Evolutionary conservation across 2,329 filamentous ascomycete genomes (phyloP).

Genomic region (Ceratocystis colombiana): DNA sequence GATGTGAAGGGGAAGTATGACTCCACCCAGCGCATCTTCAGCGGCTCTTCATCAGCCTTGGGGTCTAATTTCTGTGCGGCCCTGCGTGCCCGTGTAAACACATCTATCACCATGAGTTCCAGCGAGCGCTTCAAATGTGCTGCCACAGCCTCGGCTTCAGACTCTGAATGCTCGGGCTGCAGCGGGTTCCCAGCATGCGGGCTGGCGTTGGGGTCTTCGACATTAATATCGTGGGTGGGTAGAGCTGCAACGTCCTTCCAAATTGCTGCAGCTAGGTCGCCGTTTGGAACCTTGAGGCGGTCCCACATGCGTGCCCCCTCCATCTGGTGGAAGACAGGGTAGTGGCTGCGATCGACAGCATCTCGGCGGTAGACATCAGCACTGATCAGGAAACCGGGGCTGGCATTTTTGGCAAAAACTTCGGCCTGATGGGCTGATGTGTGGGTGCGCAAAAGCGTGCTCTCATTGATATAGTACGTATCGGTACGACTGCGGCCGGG

Average conservation of each 20-base stretch:
- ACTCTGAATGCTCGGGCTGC: conserved; percentile 61
- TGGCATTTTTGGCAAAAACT: conserved; percentile 61
- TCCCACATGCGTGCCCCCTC: conserved; percentile 90
- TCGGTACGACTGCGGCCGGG: conserved; percentile 79
- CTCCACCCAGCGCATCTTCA: conserved; percentile 87
- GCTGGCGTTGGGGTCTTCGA: conserved; percentile 74
- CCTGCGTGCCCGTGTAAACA: conserved; percentile 68
- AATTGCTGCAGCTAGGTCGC: conserved; percentile 54
- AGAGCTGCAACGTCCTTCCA: conserved; percentile 60
- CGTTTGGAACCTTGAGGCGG: conserved; percentile 45
- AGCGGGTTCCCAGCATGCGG: conserved; percentile 73
- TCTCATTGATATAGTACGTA: conserved; percentile 87
- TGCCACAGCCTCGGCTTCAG: conserved; percentile 72
- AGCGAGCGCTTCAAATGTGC: conserved; percentile 81
- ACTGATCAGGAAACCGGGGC: conserved; percentile 75
- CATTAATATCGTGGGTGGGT: conserved; percentile 61
- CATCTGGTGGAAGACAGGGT: conserved; percentile 98
- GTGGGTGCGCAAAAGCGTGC: conserved; percentile 80
- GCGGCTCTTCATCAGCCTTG: conserved; percentile 54
- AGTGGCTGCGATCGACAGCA: conserved; percentile 89
- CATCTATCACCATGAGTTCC: conserved; percentile 79
- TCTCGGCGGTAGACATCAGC: conserved; percentile 94
- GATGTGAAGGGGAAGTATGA: conserved; percentile 97
- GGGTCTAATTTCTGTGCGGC: conserved; percentile 60
- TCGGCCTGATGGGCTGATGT: conserved; percentile 89